Percentiles rank a stretch among this genome's conserved stretches.
Evolutionary conservation across 345 rosid species (phyloP).

Genomic region (Zanthoxylum bungeanum): DNA sequence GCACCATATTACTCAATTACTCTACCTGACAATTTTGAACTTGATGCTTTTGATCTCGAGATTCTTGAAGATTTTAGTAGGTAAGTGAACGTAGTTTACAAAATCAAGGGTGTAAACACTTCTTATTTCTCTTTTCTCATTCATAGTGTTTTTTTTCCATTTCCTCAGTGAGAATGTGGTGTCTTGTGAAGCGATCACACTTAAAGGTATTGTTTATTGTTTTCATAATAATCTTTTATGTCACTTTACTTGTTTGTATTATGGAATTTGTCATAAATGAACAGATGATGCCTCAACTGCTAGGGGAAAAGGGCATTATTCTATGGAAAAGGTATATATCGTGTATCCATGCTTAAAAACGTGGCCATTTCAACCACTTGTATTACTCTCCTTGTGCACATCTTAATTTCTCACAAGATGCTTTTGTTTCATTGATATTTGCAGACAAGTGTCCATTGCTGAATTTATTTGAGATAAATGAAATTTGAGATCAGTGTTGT

Average conservation of each 20-base stretch:
- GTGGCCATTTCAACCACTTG: constrained; percentile 2
- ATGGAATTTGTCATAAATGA: constrained; percentile 9
- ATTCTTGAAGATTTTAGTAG: constrained; percentile 54
- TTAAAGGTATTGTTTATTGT: constrained; percentile 54
- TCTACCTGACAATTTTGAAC: constrained; percentile 70
- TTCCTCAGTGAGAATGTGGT: constrained; percentile 49
- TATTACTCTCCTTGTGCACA: background rate
- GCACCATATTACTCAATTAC: constrained; percentile 44
- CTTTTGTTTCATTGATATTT: background rate
- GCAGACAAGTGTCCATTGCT: background rate
- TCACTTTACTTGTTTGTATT: background rate
- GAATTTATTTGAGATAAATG: background rate
- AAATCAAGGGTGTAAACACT: background rate
- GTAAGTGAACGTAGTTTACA: constrained; percentile 38
- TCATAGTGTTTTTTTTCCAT: constrained; percentile 14
- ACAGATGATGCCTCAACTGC: constrained; percentile 50
- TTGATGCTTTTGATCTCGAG: constrained; percentile 91
- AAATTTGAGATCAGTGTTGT: too few relatives aligned
- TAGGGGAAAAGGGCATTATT: constrained; percentile 22
- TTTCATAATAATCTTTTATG: background rate
- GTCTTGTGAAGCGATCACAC: constrained; percentile 62
- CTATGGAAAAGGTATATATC: constrained; percentile 46
- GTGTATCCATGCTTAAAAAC: background rate
- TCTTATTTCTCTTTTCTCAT: constrained; percentile 13
- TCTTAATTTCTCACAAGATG: background rate